Percentiles rank a stretch among this genome's conserved stretches.
These are phyloP conservation scores for Trichoderma hamatum DNA, from an alignment of 2,329 filamentous ascomycete genomes.

Conservation along the genomic window DNA sequence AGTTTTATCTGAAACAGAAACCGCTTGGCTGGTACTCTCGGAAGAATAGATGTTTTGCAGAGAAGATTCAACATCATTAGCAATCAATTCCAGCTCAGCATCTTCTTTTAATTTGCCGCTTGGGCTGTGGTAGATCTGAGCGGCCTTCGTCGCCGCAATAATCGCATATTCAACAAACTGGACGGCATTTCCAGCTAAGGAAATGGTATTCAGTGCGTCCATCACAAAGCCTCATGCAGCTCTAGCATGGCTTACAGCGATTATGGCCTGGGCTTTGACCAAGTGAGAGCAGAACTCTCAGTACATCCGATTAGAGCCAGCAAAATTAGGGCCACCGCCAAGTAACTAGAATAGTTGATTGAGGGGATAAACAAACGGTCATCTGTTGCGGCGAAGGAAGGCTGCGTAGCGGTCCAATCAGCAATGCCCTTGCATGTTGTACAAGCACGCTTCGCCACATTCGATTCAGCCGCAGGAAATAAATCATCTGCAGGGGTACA, in stretches of 20 bases:
- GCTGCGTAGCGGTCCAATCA: neutral
- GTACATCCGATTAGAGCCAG: neutral
- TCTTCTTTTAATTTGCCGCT: neutral
- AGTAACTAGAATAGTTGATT: neutral
- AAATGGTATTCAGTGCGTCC: conserved; percentile 4
- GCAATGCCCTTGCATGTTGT: neutral
- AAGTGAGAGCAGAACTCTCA: neutral
- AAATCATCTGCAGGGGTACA: neutral
- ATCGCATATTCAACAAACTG: conserved; percentile 11
- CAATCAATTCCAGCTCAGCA: neutral
- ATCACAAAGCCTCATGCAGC: neutral
- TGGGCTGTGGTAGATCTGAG: neutral
- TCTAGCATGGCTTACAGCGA: neutral
- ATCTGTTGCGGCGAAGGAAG: neutral
- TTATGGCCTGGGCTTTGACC: neutral
- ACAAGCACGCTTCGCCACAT: neutral
- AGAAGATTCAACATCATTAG: neutral
- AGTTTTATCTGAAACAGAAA: neutral
- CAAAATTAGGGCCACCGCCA: neutral
- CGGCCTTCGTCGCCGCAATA: neutral
- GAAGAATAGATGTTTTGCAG: neutral
- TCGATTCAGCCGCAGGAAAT: neutral
- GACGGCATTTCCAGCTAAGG: conserved; percentile 12
- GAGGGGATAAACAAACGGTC: neutral
- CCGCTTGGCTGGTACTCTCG: neutral